Evolutionary conservation across 129 eudicot species (phyloP).

Genomic region (Lactuca saligna): DNA sequence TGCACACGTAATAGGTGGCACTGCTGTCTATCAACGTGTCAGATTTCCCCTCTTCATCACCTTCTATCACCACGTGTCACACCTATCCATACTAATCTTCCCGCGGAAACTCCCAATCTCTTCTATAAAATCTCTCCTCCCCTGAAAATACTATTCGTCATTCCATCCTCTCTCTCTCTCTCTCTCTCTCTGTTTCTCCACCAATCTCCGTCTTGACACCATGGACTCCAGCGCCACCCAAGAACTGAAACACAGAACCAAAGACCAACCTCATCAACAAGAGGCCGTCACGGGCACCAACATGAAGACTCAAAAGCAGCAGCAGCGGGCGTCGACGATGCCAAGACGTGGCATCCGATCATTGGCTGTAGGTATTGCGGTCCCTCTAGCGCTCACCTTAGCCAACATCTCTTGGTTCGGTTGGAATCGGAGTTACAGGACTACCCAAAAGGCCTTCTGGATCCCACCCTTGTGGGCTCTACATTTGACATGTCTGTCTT

Average conservation of each 20-base stretch:
- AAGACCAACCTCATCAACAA: conserved; percentile 23
- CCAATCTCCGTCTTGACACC: neutral
- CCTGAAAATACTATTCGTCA: conserved; percentile 1
- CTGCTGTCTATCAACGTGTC: conserved; percentile 33
- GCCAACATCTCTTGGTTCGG: conserved; percentile 57
- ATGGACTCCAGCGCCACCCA: conserved; percentile 32
- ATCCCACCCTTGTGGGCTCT: conserved; percentile 74
- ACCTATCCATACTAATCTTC: conserved; percentile 13
- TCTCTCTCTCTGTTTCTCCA: neutral
- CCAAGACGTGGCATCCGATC: conserved; percentile 75
- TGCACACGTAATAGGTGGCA: conserved; percentile 26
- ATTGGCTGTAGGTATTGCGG: conserved; percentile 48
- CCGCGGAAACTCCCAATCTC: neutral
- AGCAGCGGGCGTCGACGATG: conserved; percentile 20
- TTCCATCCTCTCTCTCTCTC: neutral
- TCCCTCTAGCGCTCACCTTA: conserved; percentile 58
- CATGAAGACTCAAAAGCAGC: conserved; percentile 1
- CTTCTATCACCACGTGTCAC: conserved; percentile 35
- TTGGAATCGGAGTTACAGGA: conserved; percentile 29
- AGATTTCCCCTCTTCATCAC: conserved; percentile 31
- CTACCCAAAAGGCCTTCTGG: conserved; percentile 48
- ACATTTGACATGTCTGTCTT: conserved; percentile 46
- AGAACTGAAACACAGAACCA: conserved; percentile 46
- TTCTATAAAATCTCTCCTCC: neutral
- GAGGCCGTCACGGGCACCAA: neutral